A percentile compares a stretch with the other conserved stretches of the same genome.
These are phyloP conservation scores for Keithomyces neogunnii DNA, from an alignment of 2,329 filamentous ascomycete species.

Conservation along the genomic window DNA sequence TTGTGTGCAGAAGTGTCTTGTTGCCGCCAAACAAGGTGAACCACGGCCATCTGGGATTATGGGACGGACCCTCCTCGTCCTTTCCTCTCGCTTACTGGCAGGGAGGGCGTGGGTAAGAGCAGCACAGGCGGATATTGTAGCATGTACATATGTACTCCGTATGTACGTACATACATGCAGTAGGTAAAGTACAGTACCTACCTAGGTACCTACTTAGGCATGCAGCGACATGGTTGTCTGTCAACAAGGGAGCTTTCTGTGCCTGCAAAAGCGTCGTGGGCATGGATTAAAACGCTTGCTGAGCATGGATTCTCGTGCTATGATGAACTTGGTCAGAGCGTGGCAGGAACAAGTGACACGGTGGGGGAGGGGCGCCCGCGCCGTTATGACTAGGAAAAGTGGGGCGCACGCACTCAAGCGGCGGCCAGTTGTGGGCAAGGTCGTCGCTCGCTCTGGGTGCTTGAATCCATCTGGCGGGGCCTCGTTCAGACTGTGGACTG, in stretches of 20 bases:
- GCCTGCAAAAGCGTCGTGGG: neutral
- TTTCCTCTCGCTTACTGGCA: neutral
- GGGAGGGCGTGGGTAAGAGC: neutral
- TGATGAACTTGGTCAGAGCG: neutral
- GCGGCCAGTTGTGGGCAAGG: neutral
- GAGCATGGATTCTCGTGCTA: neutral
- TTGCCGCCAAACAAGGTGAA: neutral
- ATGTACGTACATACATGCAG: no score
- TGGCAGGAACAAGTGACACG: neutral
- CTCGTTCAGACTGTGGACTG: no score
- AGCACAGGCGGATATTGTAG: neutral
- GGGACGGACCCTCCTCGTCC: neutral
- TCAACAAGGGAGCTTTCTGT: neutral
- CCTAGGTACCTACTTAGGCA: no score
- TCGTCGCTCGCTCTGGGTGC: no score
- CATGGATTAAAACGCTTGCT: neutral
- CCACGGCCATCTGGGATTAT: neutral
- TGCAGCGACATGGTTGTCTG: neutral
- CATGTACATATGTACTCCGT: no score
- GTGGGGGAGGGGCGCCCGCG: constrained; percentile 2
- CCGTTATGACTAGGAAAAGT: constrained; percentile 3
- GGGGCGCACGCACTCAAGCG: neutral
- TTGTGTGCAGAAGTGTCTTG: neutral
- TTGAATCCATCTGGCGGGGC: no score
- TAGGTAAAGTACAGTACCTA: no score